Conservation (phyloP, 1,139 yeast species). For the Pichia terricola region DNA sequence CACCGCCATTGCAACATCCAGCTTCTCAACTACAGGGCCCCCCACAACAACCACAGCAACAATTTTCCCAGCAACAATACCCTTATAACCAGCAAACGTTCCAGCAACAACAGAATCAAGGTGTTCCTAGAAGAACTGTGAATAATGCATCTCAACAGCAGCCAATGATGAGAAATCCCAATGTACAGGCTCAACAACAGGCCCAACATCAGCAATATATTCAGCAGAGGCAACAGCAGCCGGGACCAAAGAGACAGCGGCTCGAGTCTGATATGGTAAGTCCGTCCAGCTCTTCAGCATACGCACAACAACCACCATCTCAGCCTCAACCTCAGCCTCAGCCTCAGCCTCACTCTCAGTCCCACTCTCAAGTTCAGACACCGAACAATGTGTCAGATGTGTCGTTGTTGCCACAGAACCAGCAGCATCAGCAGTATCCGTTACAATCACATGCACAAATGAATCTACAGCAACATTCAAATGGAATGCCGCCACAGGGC, state of each 20-base stretch:
- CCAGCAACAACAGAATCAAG: background rate
- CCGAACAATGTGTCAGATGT: background rate
- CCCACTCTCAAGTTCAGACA: slow-evolving; percentile 5
- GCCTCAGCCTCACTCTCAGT: background rate
- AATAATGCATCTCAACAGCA: background rate
- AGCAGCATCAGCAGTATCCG: too few species aligned
- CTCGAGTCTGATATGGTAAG: slow-evolving; percentile 5
- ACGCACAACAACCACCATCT: background rate
- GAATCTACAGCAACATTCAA: background rate
- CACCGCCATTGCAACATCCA: background rate
- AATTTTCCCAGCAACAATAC: background rate
- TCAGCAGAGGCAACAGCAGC: background rate
- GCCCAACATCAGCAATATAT: background rate
- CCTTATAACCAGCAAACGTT: background rate
- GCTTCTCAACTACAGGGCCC: background rate
- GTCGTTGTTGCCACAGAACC: background rate
- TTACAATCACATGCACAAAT: background rate
- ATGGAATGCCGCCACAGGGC: background rate
- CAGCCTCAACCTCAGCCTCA: background rate
- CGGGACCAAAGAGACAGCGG: slow-evolving; percentile 6
- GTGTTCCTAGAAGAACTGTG: background rate
- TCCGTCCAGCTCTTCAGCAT: background rate
- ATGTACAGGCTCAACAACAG: background rate
- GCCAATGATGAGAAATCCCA: background rate
- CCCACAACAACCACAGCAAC: background rate